Conservation (phyloP, 441 rosid species). For the Populus tomentosa region DNA sequence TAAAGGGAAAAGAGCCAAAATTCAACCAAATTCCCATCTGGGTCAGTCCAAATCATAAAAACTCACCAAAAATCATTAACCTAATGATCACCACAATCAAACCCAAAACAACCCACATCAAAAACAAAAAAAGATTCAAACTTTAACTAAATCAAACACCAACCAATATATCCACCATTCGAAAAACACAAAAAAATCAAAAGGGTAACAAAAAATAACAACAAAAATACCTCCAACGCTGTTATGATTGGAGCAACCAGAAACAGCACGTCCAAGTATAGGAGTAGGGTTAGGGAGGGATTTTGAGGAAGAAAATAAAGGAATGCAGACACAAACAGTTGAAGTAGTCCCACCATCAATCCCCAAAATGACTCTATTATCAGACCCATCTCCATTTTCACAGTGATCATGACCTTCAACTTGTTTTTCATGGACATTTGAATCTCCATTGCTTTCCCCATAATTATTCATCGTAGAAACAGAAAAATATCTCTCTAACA, state of each 20-base stretch:
- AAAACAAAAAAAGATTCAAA: background rate
- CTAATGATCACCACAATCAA: background rate
- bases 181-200: background rate
- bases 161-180: background rate
- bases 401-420: background rate
- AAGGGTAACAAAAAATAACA: background rate
- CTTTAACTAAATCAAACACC: background rate
- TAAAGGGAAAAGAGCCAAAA: background rate
- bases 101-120: background rate
- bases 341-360: conserved; percentile 69
- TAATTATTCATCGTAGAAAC: conserved; percentile 30
- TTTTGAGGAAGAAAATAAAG: conserved; percentile 32
- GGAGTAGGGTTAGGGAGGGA: conserved; percentile 41
- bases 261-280: conserved; percentile 49
- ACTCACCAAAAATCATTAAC: background rate
- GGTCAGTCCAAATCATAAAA: background rate
- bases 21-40: background rate
- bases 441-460: conserved; percentile 39
- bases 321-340: conserved; percentile 60
- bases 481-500: background rate
- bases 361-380: conserved; percentile 44
- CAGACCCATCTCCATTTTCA: conserved; percentile 12
- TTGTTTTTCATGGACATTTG: conserved; percentile 39
- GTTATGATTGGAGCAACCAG: conserved; percentile 70
- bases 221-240: conserved; percentile 49